These are phyloP conservation scores for Colletotrichum endophyticum DNA, from an alignment of 2,329 filamentous ascomycete genomes.

Conservation along the genomic window DNA sequence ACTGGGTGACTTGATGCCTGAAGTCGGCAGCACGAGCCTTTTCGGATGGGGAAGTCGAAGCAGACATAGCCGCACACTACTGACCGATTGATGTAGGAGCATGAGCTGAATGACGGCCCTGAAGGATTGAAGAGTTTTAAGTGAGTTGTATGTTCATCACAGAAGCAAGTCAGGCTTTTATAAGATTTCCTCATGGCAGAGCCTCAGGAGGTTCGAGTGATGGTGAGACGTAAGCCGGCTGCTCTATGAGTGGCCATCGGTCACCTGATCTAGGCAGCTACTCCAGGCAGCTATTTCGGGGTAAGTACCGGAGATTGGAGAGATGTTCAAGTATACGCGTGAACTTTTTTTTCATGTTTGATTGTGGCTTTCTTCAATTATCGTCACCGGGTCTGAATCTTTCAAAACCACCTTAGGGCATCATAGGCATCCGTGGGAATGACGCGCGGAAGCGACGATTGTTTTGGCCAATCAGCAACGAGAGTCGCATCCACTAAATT, in stretches of 20 bases:
- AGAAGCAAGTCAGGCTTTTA: background rate
- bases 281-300: background rate
- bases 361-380: background rate
- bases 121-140: background rate
- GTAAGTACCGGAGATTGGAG: rapidly evolving
- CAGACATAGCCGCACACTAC: background rate
- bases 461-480: background rate
- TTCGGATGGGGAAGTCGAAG: background rate
- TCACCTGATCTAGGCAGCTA: background rate
- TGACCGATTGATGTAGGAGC: rapidly evolving
- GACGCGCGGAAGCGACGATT: background rate
- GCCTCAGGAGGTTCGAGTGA: background rate
- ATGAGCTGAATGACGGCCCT: background rate
- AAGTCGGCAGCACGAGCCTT: background rate
- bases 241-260: background rate
- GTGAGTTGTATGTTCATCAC: rapidly evolving
- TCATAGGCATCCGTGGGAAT: background rate
- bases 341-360: rapidly evolving
- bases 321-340: background rate
- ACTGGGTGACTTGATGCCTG: background rate
- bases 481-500: background rate
- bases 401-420: background rate
- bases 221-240: background rate
- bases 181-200: background rate
- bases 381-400: rapidly evolving